Evolutionary conservation across 2,329 filamentous ascomycete species (phyloP), one percentile per base, ranked within the genome.

Genomic region (Diplodia intermedia): DNA sequence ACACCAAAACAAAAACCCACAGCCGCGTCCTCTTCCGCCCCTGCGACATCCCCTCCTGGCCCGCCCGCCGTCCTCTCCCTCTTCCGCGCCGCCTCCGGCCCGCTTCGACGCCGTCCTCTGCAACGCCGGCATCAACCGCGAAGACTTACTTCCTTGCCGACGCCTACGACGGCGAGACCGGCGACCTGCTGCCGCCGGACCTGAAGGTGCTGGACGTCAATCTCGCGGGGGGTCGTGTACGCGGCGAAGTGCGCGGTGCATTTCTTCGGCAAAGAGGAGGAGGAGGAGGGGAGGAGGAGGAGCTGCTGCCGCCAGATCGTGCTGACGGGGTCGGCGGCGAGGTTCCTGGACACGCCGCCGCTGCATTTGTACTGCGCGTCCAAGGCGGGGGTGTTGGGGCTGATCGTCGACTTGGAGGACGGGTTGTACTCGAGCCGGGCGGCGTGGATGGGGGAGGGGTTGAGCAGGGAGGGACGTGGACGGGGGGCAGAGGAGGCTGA

Each of bases 371-470:
- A 75, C 56, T 69, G 71, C 15, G 73, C 73, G 47, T 71, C 71
- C 52, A 75, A 75, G 49, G 72, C 73, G 67, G 73, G 73, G 3
- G 69, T 74, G 0, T 50, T 75, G 31, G 73, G 73, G 2, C 65
- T 75, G 23, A 74, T 72, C 3, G 71, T 72, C 33, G 73, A 74
- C 49, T 71, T 75, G 29, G 73, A 75, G 49, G 73, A 74, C 38
- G 70, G 65, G 15, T 69, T 76, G 38, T 70, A 73, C 38, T 67
- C 53, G 3, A 69, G 71, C 12, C 71, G 74, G 40, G 72, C 73
- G 3, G 67, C 72, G 31, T 75, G 73, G 73, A 70, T 75, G 52
- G 73, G 73, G 0, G 69, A 73, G 54, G 70, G 72, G 65, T 71
- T 74, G 31, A 74, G 73, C 43, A 71, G 62, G 49, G 65, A 71